A percentile compares a stretch with the other conserved stretches of the same genome.
phyloP scores from a whole-genome alignment of 208 protist genomes.

The Sergeia podlipaevii region DNA sequence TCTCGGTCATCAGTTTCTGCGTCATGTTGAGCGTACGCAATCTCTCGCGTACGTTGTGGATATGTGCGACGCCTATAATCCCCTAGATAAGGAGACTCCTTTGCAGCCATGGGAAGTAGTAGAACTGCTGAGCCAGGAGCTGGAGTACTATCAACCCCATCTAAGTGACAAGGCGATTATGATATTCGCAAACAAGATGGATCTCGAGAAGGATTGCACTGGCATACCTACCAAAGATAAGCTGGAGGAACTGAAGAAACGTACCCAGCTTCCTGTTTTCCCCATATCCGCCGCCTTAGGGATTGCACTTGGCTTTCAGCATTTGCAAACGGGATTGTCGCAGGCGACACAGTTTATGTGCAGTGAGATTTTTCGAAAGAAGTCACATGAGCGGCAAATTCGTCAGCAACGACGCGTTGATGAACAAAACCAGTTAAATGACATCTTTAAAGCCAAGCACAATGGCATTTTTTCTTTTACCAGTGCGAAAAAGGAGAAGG shows the following conservation, averaged over 20 bases:
- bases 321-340: slow-evolving; percentile 46
- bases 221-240: slow-evolving; percentile 43
- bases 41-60: slow-evolving; percentile 88
- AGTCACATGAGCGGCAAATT: slow-evolving; percentile 30
- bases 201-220: slow-evolving; percentile 51
- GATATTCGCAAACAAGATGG: slow-evolving; percentile 92
- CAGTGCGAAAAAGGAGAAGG: not conserved
- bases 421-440: slow-evolving; percentile 44
- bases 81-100: slow-evolving; percentile 9
- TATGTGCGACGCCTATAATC: slow-evolving; percentile 72
- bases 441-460: slow-evolving; percentile 65
- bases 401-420: slow-evolving; percentile 21
- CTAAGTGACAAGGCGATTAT: slow-evolving; percentile 73
- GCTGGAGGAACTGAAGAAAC: slow-evolving; percentile 58
- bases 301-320: slow-evolving; percentile 43
- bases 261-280: slow-evolving; percentile 76
- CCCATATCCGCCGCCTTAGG: slow-evolving; percentile 85
- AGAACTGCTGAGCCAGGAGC: slow-evolving; percentile 60
- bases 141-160: slow-evolving; percentile 83
- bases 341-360: slow-evolving; percentile 70
- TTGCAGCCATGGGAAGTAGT: slow-evolving; percentile 86
- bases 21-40: slow-evolving; percentile 89
- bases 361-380: slow-evolving; percentile 54
- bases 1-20: slow-evolving; percentile 89
- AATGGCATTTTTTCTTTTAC: slow-evolving; percentile 49